phyloP scores from a whole-genome alignment of 83 land plant species.

The Diphasiastrum complanatum region DNA sequence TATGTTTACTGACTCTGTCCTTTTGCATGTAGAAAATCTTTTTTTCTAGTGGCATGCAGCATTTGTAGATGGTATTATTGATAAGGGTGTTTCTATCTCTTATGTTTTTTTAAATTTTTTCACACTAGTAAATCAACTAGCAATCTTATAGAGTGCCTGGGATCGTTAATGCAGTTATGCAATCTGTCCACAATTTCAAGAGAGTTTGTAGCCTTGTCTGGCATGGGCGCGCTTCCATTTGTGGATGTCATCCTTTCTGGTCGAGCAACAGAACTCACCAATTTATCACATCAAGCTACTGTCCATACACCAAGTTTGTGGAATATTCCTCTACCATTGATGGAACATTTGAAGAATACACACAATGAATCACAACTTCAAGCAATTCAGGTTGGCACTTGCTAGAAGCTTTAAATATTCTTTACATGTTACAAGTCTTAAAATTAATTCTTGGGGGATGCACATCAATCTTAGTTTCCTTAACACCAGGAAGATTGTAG shows the following conservation, averaged over 20 bases:
- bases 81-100: too few relatives aligned
- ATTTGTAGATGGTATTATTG: too few relatives aligned
- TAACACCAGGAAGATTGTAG: too few relatives aligned
- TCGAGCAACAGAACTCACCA: conserved; percentile 9
- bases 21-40: neutral
- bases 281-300: too few relatives aligned
- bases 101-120: too few relatives aligned
- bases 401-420: neutral
- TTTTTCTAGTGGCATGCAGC: neutral
- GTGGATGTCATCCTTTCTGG: conserved; percentile 63
- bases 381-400: conserved; percentile 57
- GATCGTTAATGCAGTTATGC: conserved; percentile 45
- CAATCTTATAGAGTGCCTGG: conserved; percentile 1
- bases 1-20: neutral
- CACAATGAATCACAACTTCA: conserved; percentile 70
- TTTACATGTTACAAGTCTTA: neutral
- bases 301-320: conserved; percentile 32
- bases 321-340: conserved; percentile 53
- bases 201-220: conserved; percentile 64
- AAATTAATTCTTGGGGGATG: neutral
- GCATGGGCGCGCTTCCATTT: conserved; percentile 66
- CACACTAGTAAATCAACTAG: neutral
- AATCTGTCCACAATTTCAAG: conserved; percentile 88
- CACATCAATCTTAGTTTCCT: too few relatives aligned
- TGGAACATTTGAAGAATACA: conserved; percentile 45